Percentiles rank a stretch among this genome's conserved stretches.
These are phyloP conservation scores for Paradendryphiella salina DNA, from an alignment of 2,329 filamentous ascomycete species.

Conservation along the genomic window DNA sequence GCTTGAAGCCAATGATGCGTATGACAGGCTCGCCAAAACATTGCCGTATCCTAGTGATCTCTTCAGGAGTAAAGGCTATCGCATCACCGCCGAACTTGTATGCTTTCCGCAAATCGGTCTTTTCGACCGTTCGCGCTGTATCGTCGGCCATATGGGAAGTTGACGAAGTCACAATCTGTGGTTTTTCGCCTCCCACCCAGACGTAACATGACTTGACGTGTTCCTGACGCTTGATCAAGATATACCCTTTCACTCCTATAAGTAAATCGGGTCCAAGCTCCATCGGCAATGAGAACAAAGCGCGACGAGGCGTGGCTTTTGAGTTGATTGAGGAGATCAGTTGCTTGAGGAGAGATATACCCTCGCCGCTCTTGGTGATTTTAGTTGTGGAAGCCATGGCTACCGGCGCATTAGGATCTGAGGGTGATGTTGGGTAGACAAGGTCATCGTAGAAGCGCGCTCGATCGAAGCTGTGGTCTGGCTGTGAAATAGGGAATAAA, in stretches of 20 bases:
- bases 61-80: constrained; percentile 81
- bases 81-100: constrained; percentile 96
- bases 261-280: constrained; percentile 82
- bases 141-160: constrained; percentile 78
- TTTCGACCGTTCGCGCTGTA: constrained; percentile 74
- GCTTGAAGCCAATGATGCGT: constrained; percentile 92
- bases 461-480: constrained; percentile 74
- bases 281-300: constrained; percentile 84
- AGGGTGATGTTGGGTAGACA: constrained; percentile 72
- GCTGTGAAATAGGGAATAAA: constrained; percentile 81
- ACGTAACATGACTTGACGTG: constrained; percentile 83
- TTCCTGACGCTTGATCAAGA: constrained; percentile 80
- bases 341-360: constrained; percentile 75
- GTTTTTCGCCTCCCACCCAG: constrained; percentile 81
- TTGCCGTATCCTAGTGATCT: constrained; percentile 74
- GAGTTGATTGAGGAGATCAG: constrained; percentile 88
- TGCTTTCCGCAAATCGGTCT: constrained; percentile 81
- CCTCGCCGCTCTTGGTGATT: constrained; percentile 70
- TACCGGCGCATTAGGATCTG: constrained; percentile 68
- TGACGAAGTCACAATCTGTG: constrained; percentile 75
- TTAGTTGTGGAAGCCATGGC: constrained; percentile 60
- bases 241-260: constrained; percentile 93
- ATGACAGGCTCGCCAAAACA: constrained; percentile 79
- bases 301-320: constrained; percentile 80
- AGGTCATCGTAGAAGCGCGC: constrained; percentile 95